Evolutionary conservation across 305 asterid genomes (phyloP).

Genomic region (Fraxinus platypoda): DNA sequence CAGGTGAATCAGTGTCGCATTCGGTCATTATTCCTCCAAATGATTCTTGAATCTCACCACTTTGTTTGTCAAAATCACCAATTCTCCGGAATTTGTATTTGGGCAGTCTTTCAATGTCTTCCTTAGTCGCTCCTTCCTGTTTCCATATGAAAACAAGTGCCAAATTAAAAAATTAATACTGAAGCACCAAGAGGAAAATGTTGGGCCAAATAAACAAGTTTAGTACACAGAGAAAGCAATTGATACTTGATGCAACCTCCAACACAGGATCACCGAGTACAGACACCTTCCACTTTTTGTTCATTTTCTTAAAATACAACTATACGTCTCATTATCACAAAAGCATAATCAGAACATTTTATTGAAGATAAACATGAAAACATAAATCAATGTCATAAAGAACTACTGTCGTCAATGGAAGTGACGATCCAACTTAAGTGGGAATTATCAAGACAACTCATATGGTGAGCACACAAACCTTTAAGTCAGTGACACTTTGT

Average conservation of each 20-base stretch:
- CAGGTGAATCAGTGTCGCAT: conserved; percentile 74
- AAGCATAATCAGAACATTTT: neutral
- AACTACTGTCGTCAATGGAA: neutral
- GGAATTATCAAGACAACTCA: neutral
- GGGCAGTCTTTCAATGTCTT: conserved; percentile 84
- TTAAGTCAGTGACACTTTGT: neutral
- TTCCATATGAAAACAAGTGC: conserved; percentile 1
- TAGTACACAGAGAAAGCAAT: neutral
- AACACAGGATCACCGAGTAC: conserved; percentile 1
- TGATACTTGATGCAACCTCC: neutral
- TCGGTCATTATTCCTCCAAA: conserved; percentile 88
- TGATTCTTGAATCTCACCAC: conserved; percentile 81
- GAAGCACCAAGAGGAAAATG: neutral
- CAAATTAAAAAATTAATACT: neutral
- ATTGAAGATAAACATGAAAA: neutral
- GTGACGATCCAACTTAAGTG: neutral
- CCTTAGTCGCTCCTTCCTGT: conserved; percentile 98
- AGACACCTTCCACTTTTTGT: neutral
- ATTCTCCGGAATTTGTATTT: conserved; percentile 69
- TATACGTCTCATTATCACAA: neutral
- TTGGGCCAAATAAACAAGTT: neutral
- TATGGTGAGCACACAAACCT: neutral
- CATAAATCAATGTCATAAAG: neutral
- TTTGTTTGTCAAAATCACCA: conserved; percentile 79
- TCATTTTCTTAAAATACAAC: neutral